A percentile compares a stretch with the other conserved stretches of the same genome.
These are phyloP conservation scores for Plasmodium cynomolgi DNA, from an alignment of 169 alveolate species.

Conservation along the genomic window DNA sequence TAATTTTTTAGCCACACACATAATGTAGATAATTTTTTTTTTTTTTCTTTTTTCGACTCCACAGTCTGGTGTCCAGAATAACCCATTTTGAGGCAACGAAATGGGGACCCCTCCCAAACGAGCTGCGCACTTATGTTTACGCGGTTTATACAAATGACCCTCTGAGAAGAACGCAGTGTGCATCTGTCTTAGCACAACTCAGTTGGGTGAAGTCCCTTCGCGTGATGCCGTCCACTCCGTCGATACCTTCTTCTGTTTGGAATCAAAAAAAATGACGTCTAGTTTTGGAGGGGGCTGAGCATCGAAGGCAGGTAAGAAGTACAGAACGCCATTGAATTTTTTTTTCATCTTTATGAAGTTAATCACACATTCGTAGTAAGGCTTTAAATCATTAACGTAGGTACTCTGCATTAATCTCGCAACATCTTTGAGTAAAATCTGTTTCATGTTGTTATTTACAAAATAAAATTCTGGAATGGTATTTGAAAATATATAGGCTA, in stretches of 20 bases:
- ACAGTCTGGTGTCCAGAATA: no score
- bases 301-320: slow-evolving; percentile 79
- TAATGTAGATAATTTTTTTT: no score
- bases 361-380: slow-evolving; percentile 79
- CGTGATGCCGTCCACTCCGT: background rate
- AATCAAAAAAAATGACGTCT: slow-evolving; percentile 69
- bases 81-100: background rate
- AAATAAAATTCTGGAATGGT: slow-evolving; percentile 79
- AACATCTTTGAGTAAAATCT: slow-evolving; percentile 75
- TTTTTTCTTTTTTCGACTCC: no score
- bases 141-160: background rate
- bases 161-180: no score
- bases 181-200: background rate
- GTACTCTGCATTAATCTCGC: slow-evolving; percentile 76
- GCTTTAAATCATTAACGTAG: slow-evolving; percentile 81
- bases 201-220: background rate
- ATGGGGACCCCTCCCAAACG: background rate
- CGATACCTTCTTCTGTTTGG: slow-evolving; percentile 55
- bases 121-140: background rate
- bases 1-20: no score
- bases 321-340: slow-evolving; percentile 76
- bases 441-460: slow-evolving; percentile 68
- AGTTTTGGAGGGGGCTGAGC: slow-evolving; percentile 84
- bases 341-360: slow-evolving; percentile 76
- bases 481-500: slow-evolving; percentile 71